Base-by-base conservation (phyloP, 495 filamentous ascomycete genomes). In the Amniculicola lignicola region DNA sequence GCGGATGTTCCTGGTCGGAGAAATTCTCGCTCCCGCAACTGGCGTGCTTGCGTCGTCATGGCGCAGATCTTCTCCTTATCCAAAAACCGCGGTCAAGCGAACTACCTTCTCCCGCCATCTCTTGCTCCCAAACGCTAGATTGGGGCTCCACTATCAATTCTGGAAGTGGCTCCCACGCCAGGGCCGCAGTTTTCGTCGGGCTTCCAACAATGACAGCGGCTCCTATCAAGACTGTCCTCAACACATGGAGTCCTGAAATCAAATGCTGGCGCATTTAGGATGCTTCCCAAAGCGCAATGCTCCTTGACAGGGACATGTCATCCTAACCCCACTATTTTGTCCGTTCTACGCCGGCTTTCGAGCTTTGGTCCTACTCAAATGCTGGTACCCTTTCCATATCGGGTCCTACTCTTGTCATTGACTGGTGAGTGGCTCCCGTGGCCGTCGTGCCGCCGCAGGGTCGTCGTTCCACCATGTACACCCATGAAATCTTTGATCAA, bases 401-500 rank as follows among this genome's bases (percentile, higher is more conserved):
- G 41, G 52, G 29, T 28, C 12, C 5, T 24, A 15, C 50, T 43
- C 38, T 45, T 22, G 41, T 23, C 28, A 15, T 45, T 10, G 11
- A 37, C 1, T 11, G 3, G 10, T 12, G 3, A 12, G 22, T 48
- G 24, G n/a, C 12, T 23, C 53, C 43, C 10, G 15, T 11, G 29
- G 18, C 24, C 25, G 36, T 41, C 1, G 40, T 28, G 36, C 25
- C 39, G 41, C 21, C 21, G 44, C 35, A 57, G 53, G 44, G 53
- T 36, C 9, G 29, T 23, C 19, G 41, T 41, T 18, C 43, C 53
- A 49, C 53, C 21, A 21, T 49, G 43, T 35, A 18, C 14, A 19
- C 36, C 53, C 43, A 50, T 57, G 36, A 40, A 50, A 41, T 22
- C 23, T 57, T 50, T 48, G 43, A 57, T 40, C 7, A 15, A 49